Base-by-base conservation (phyloP, 2,329 filamentous ascomycete genomes). In the Fusarium multiceps region DNA sequence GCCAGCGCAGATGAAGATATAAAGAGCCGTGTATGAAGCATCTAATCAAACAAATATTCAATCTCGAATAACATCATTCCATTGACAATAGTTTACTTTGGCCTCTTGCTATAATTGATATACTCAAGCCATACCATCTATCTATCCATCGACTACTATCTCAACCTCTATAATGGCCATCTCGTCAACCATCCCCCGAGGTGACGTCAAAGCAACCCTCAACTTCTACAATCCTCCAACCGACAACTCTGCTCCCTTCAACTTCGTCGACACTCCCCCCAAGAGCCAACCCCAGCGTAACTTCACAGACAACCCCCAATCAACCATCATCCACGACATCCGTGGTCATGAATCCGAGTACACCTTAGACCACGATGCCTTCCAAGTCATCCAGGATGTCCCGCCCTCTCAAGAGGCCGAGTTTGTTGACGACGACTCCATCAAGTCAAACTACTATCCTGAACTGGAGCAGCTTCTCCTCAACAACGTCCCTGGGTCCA, bases 391-490 rank as follows among this genome's bases (percentile, higher is more conserved):
- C 50, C 82, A 83, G 14, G 80, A 84, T 72, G 80, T 93, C 2
- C 82, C 89, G 0, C 84, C 87, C 3, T 86, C 86, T 4, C 64
- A 50, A 11, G 78, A 80, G 45, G 8, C 58, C 7, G 85, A 88
- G 42, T 97, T 95, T 78, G 79, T 79, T 6, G 88, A 92, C 77
- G 91, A 94, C 74, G 87, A 84, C 13, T 88, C 87, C 64, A 92
- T 98, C 79, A 81, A 87, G 75, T 74, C 81, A 2, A 85, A 89
- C 56, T 98, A 97, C 84, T 98, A 98, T 82, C 91, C 93, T 0
- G 93, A 97, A 77, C 88, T 97, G 11, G 91, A 94, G 80, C 78
- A 85, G 50, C 82, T 97, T 27, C 82, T 98, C 1, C 82, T 94
- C 4, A 81, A 88, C 16, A 80, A 88, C 60, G 84, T 97, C 18